These are phyloP conservation scores for Tetrahymena thermophila DNA, from an alignment of 73 alveolate species.

Conservation along the genomic window DNA sequence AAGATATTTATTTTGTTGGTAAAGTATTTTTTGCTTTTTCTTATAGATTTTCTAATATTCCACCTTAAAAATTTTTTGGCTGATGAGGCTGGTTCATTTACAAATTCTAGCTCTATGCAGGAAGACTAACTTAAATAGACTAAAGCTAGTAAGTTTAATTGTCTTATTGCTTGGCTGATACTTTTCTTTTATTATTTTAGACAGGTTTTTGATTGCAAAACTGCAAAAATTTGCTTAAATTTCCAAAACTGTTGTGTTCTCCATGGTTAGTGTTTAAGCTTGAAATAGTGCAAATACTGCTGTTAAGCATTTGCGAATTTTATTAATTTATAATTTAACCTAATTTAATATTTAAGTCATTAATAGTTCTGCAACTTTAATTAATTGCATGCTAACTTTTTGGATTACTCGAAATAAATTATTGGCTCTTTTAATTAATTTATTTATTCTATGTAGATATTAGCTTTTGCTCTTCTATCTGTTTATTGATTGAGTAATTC, in stretches of 20 bases:
- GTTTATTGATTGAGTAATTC: neutral
- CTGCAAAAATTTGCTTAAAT: neutral
- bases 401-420: neutral
- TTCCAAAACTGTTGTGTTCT: neutral
- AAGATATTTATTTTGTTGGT: neutral
- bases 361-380: neutral
- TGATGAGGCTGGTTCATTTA: neutral
- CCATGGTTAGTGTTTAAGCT: neutral
- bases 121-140: neutral
- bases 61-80: neutral
- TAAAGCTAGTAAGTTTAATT: neutral
- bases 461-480: neutral
- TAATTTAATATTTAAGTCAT: neutral
- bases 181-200: neutral
- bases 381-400: neutral
- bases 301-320: neutral
- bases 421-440: neutral
- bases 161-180: neutral
- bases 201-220: neutral
- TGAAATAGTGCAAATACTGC: neutral
- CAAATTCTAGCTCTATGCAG: neutral
- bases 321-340: neutral
- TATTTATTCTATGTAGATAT: neutral
- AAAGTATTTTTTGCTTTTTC: neutral
- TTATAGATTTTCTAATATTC: no score